Evolutionary conservation across 352 stramenopile genomes (phyloP).

Genomic region (Stramenopiles sp.): DNA sequence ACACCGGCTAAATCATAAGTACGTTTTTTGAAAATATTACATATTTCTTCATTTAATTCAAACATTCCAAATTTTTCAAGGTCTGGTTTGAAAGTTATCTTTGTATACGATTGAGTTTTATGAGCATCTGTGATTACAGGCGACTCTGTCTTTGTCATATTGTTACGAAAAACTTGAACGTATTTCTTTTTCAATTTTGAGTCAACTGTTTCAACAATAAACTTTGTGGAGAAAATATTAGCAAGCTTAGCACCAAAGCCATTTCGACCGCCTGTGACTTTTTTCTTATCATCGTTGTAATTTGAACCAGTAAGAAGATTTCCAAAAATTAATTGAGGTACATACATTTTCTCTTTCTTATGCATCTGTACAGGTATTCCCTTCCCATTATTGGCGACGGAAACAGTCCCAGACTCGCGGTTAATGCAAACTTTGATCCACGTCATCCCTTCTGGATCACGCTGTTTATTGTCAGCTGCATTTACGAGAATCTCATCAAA

Average conservation of each 20-base stretch:
- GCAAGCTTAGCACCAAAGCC: conserved; percentile 92
- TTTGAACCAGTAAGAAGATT: conserved; percentile 86
- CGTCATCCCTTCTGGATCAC: conserved; percentile 59
- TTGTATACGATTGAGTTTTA: conserved; percentile 41
- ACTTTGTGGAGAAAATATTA: conserved; percentile 98
- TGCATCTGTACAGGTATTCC: conserved; percentile 84
- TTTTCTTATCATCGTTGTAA: conserved; percentile 86
- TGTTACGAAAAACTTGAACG: conserved; percentile 31
- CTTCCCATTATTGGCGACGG: conserved; percentile 82
- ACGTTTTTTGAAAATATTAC: conserved; percentile 48
- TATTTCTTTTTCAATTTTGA: conserved; percentile 56
- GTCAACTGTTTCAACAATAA: conserved; percentile 89
- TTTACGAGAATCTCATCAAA: conserved; percentile 99
- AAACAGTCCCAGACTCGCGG: conserved; percentile 50
- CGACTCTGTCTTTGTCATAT: conserved; percentile 61
- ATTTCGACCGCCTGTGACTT: conserved; percentile 62
- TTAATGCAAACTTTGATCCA: conserved; percentile 69
- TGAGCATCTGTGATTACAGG: conserved; percentile 27
- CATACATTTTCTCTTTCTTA: conserved; percentile 78
- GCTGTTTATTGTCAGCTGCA: conserved; percentile 98
- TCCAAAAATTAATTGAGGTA: conserved; percentile 86
- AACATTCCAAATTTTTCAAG: conserved; percentile 55
- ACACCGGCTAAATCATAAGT: conserved; percentile 83
- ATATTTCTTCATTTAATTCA: conserved; percentile 14
- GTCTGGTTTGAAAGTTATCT: conserved; percentile 81